phyloP scores from a whole-genome alignment of 306 rosid species.

The Vigna mungo region DNA sequence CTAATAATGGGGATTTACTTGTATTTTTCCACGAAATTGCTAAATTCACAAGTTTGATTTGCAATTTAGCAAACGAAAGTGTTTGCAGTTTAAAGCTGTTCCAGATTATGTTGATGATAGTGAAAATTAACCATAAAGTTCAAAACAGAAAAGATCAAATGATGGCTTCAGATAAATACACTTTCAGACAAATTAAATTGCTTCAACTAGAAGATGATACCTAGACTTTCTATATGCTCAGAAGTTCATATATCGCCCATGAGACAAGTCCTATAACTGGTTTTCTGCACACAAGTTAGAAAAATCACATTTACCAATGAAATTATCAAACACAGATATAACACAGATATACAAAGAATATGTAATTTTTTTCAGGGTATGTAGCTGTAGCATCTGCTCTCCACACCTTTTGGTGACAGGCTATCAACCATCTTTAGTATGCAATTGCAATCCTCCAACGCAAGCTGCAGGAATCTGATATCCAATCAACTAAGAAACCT shows the following conservation, averaged over 20 bases:
- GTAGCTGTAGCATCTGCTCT: slow-evolving; percentile 28
- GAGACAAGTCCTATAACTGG: slow-evolving; percentile 27
- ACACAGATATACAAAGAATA: slow-evolving; percentile 61
- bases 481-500: slow-evolving; percentile 38
- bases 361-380: slow-evolving; percentile 41
- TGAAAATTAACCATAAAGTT: background rate
- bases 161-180: slow-evolving; percentile 16
- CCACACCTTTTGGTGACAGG: slow-evolving; percentile 35
- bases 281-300: slow-evolving; percentile 46
- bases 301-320: slow-evolving; percentile 44
- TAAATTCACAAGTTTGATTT: background rate
- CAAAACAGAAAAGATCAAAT: background rate
- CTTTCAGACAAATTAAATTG: slow-evolving; percentile 8
- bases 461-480: slow-evolving; percentile 41
- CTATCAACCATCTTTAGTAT: slow-evolving; percentile 43
- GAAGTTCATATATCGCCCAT: slow-evolving; percentile 32
- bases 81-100: background rate
- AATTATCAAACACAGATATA: slow-evolving; percentile 51
- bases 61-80: background rate
- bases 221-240: slow-evolving; percentile 21
- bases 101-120: background rate
- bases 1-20: background rate
- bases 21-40: background rate
- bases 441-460: slow-evolving; percentile 41
- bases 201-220: slow-evolving; percentile 13